Percentiles rank a stretch among this genome's conserved stretches.
These are phyloP conservation scores for Phylloporus sp. DNA, from an alignment of 768 basidiomycete species.

Conservation along the genomic window DNA sequence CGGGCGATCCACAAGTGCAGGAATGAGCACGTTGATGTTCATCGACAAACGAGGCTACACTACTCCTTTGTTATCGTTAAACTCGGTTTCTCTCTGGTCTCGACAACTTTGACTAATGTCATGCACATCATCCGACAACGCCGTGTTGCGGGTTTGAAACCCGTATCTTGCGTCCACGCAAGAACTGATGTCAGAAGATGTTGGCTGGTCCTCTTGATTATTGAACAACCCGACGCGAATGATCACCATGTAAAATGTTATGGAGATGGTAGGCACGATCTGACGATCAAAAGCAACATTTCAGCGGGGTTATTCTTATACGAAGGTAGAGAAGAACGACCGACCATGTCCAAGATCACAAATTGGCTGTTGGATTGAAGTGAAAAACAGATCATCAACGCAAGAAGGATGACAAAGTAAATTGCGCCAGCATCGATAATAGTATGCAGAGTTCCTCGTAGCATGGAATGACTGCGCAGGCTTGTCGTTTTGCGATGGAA, in stretches of 20 bases:
- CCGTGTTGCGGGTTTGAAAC: neutral
- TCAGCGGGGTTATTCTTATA: too few species aligned
- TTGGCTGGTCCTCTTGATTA: neutral
- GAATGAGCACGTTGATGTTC: neutral
- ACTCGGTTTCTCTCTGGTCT: neutral
- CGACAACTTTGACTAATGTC: neutral
- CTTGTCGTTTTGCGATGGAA: neutral
- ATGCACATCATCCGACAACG: neutral
- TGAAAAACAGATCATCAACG: neutral
- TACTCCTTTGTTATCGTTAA: neutral
- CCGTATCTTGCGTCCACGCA: neutral
- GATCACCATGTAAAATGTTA: conserved; percentile 14
- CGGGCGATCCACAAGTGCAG: neutral
- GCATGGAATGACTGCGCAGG: neutral
- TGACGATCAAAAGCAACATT: neutral
- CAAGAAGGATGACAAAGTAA: conserved; percentile 7
- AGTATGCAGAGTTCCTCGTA: neutral
- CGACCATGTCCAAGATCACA: conserved; percentile 11
- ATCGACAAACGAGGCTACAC: neutral
- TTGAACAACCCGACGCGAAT: conserved; percentile 5
- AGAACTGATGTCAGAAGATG: neutral
- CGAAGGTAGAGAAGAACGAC: neutral
- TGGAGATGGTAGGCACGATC: conserved; percentile 10
- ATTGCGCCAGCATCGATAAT: conserved; percentile 10
- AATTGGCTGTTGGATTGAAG: conserved; percentile 1